phyloP scores from a whole-genome alignment of 768 basidiomycete species.

The Wakefieldia striispora region DNA sequence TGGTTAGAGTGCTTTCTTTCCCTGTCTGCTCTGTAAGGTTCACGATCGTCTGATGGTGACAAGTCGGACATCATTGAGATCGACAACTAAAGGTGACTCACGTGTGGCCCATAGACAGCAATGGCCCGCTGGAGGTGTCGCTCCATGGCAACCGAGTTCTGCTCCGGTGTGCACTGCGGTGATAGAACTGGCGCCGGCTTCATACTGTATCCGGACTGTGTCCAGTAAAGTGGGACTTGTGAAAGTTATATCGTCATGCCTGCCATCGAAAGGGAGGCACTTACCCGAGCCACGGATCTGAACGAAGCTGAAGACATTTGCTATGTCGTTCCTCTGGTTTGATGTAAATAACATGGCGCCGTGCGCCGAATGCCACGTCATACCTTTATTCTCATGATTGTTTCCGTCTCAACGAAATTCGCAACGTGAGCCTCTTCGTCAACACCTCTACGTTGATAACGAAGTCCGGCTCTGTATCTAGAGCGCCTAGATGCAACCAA shows the following conservation, averaged over 20 bases:
- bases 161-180: conserved; percentile 66
- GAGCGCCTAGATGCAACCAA: conserved; percentile 83
- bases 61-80: conserved; percentile 4
- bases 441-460: conserved; percentile 93
- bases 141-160: conserved; percentile 67
- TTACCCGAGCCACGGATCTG: conserved; percentile 90
- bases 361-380: conserved; percentile 11
- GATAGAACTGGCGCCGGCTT: conserved; percentile 85
- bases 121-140: conserved; percentile 71
- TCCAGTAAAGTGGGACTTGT: conserved; percentile 90
- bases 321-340: conserved; percentile 64
- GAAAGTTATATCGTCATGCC: conserved; percentile 5
- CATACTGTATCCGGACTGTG: conserved; percentile 79
- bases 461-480: conserved; percentile 83
- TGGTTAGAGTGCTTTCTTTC: conserved; percentile 78
- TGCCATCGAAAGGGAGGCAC: background rate
- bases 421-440: conserved; percentile 93
- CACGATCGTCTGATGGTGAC: conserved; percentile 58
- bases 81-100: conserved; percentile 32
- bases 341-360: background rate
- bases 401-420: conserved; percentile 96
- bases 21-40: conserved; percentile 92
- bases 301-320: conserved; percentile 84
- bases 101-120: conserved; percentile 75
- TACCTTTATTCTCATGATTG: conserved; percentile 80